These are phyloP conservation scores for Microbotryum scabiosae DNA, from an alignment of 1,284 basidiomycete genomes.

Conservation along the genomic window DNA sequence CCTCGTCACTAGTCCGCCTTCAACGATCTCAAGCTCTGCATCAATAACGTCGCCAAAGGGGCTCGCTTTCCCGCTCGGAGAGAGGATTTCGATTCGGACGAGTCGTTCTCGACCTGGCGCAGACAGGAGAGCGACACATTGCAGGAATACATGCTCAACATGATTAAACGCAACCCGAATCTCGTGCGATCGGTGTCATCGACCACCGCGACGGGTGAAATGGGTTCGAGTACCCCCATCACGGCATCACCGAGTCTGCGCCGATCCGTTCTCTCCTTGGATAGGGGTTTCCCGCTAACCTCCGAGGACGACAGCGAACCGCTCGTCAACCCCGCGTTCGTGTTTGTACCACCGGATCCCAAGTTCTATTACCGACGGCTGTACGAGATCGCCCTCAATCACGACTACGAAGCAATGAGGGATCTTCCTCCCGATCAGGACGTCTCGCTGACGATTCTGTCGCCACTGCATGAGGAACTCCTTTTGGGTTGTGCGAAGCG, in stretches of 20 bases:
- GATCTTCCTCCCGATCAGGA: slow-evolving; percentile 90
- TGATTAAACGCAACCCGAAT: slow-evolving; percentile 80
- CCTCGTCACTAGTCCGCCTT: slow-evolving; percentile 56
- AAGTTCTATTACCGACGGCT: slow-evolving; percentile 74
- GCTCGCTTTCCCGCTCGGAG: slow-evolving; percentile 68
- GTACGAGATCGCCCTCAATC: slow-evolving; percentile 70
- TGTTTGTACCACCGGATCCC: slow-evolving; percentile 84
- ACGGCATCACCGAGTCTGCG: neutral
- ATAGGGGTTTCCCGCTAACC: slow-evolving; percentile 36
- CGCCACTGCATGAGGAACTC: slow-evolving; percentile 66
- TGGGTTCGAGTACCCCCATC: neutral
- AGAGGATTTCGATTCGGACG: slow-evolving; percentile 73
- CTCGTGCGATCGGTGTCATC: slow-evolving; percentile 47
- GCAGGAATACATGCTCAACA: slow-evolving; percentile 77
- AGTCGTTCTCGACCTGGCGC: slow-evolving; percentile 76
- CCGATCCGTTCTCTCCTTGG: slow-evolving; percentile 34
- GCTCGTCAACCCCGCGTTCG: slow-evolving; percentile 49
- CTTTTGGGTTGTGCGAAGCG: slow-evolving; percentile 78
- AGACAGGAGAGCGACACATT: slow-evolving; percentile 73
- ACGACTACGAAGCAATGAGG: slow-evolving; percentile 82
- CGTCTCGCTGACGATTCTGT: slow-evolving; percentile 90
- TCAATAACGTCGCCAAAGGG: slow-evolving; percentile 79
- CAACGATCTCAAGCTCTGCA: slow-evolving; percentile 74
- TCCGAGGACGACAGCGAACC: slow-evolving; percentile 42
- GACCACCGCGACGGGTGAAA: neutral